These are phyloP conservation scores for Polyporus tsugae DNA, from an alignment of 1,284 basidiomycete genomes.

Conservation along the genomic window DNA sequence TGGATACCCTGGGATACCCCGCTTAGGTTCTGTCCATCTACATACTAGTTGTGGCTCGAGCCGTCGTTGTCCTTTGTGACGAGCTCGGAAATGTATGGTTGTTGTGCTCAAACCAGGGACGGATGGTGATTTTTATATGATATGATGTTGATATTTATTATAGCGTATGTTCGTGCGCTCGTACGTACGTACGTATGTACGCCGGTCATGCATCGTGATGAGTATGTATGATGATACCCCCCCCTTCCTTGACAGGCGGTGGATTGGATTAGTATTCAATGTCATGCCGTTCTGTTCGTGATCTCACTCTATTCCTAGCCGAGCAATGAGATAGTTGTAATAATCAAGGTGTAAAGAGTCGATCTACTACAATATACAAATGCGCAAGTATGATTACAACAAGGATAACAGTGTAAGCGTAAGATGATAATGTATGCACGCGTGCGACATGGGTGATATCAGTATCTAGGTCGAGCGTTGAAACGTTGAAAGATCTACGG, in stretches of 20 bases:
- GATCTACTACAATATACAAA: neutral
- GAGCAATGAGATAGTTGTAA: neutral
- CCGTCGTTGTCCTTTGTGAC: neutral
- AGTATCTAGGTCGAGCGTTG: neutral
- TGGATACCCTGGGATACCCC: constrained; percentile 5
- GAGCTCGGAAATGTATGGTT: neutral
- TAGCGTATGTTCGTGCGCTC: neutral
- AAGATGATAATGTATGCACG: neutral
- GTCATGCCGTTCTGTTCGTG: neutral
- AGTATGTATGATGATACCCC: neutral
- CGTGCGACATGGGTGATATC: neutral
- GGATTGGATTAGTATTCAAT: too few species aligned
- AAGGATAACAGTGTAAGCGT: neutral
- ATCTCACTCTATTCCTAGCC: neutral
- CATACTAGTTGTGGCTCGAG: neutral
- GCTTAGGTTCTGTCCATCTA: neutral
- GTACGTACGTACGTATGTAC: neutral
- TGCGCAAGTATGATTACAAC: neutral
- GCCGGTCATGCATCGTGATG: neutral
- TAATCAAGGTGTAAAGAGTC: neutral
- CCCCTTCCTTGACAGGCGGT: neutral
- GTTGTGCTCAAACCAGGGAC: neutral
- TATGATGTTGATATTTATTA: neutral
- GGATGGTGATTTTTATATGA: neutral
- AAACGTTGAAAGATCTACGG: too few species aligned